Evolutionary conservation across 2,329 filamentous ascomycete species (phyloP), one percentile per base, ranked within the genome.

Genomic region (Apiospora hydei): DNA sequence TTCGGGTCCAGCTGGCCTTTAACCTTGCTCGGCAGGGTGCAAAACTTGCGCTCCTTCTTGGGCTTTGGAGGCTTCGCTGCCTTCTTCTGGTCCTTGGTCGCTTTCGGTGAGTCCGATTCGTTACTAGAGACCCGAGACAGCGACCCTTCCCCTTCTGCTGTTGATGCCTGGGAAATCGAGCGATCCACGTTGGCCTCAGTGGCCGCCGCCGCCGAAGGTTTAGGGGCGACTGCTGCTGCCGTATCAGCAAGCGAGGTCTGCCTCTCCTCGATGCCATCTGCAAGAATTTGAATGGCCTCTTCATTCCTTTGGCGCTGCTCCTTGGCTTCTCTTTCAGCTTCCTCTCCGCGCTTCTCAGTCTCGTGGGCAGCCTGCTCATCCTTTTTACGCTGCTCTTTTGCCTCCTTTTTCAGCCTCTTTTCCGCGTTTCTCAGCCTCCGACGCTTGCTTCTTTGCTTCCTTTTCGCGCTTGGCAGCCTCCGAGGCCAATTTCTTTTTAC

Each of bases 41-140:
- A 96, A 81, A 98, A 98, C 78, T 93, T 96, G 72, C 90, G 88
- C 69, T 92, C 86, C 76, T 91, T 92, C 66, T 81, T 80, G 78
- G 64, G 75, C 73, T 79, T 77, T n/a, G 70, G 70, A 7, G 75
- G 73, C 69, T 80, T 75, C 43, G 74, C 57, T 14, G 34, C 49
- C 34, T 69, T 44, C 38, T 24, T 51, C 14, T 34, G 44, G 3
- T 16, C 14, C 68, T 69, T 69, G 34, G 47, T 41, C 47, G 46
- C 5, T 18, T 10, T 24, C 18, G 57, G 30, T 13, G 57, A n/a
- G 26, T 68, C 41, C 24, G 43, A 18, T 21, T 68, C 41, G 44
- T 21, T 68, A 41, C n/a, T 68, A 46, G n/a, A 26, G 18, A 41
- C 57, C 34, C 30, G 57, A 41, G 57, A 41, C 21, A 64, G 57